Percentiles rank a stretch among this genome's conserved stretches.
phyloP scores from a whole-genome alignment of 2,329 filamentous ascomycete genomes.

The Nothophaeocryptopus gaeumannii region DNA sequence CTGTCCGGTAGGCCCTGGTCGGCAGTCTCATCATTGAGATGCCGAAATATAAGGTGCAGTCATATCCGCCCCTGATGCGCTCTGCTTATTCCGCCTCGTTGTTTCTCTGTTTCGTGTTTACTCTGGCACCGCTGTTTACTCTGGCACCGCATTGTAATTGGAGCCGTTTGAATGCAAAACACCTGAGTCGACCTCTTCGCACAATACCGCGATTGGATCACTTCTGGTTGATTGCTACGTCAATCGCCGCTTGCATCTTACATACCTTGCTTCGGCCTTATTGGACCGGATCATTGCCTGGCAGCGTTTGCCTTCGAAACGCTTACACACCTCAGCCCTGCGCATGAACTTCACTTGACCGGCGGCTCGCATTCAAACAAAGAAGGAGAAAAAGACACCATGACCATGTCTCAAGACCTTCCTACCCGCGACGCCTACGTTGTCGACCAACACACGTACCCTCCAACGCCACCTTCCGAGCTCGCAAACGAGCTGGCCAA shows the following conservation, averaged over 20 bases:
- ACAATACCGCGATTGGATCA: too few relatives aligned
- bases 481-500: conserved; percentile 15
- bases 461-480: conserved; percentile 25
- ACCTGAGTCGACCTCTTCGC: too few relatives aligned
- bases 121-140: too few relatives aligned
- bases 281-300: too few relatives aligned
- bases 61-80: not conserved
- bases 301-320: too few relatives aligned
- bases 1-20: not conserved
- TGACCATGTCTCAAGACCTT: conserved; percentile 3
- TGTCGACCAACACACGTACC: conserved; percentile 13
- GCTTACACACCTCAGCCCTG: too few relatives aligned
- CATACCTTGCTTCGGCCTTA: too few relatives aligned
- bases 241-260: too few relatives aligned
- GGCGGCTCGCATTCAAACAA: too few relatives aligned
- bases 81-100: not conserved
- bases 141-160: not conserved
- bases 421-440: not conserved
- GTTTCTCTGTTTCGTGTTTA: not conserved
- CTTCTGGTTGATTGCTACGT: too few relatives aligned
- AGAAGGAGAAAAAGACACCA: not conserved
- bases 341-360: too few relatives aligned
- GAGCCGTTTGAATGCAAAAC: too few relatives aligned
- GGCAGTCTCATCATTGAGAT: conserved; percentile 9
- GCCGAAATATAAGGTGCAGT: conserved; percentile 11